Evolutionary conservation across 495 filamentous ascomycete species (phyloP).

Genomic region (Neurospora sublineolata): DNA sequence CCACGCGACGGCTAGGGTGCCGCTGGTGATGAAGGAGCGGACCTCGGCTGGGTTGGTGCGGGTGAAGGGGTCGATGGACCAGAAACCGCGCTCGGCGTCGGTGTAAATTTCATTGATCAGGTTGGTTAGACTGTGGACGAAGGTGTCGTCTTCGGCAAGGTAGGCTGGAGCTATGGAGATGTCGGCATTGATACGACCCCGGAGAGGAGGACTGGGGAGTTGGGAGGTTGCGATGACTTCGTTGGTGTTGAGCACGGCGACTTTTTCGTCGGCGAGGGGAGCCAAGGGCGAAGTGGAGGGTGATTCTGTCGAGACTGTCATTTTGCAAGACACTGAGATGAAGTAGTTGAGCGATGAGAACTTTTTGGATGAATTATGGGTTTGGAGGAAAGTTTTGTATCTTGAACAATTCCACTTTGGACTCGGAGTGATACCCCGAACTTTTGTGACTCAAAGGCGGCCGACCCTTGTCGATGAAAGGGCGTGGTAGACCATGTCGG

Average conservation of each 20-base stretch:
- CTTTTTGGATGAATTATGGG: no score
- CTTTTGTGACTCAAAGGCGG: not conserved
- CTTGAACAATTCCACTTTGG: no score
- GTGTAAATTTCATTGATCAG: conserved; percentile 1
- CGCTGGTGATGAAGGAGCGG: not conserved
- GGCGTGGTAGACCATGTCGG: not conserved
- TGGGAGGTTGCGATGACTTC: not conserved
- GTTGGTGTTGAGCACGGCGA: not conserved
- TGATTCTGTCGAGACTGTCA: not conserved
- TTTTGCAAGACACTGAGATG: not conserved
- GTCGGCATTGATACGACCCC: not conserved
- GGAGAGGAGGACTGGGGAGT: not conserved
- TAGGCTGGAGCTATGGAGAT: not conserved
- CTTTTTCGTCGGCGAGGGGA: not conserved
- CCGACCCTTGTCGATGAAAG: not conserved
- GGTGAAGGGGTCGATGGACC: not conserved
- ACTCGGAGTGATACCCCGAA: not conserved
- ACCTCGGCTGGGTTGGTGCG: not conserved
- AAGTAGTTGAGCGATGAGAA: no score
- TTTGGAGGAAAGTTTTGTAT: no score
- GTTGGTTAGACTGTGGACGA: not conserved
- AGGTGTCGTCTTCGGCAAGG: not conserved
- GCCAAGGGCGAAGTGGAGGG: not conserved
- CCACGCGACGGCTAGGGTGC: not conserved
- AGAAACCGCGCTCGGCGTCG: conserved; percentile 2